A percentile compares a stretch with the other conserved stretches of the same genome.
Conservation (phyloP, 1,139 yeast genomes). For the Scheffersomyces parashehatae region DNA sequence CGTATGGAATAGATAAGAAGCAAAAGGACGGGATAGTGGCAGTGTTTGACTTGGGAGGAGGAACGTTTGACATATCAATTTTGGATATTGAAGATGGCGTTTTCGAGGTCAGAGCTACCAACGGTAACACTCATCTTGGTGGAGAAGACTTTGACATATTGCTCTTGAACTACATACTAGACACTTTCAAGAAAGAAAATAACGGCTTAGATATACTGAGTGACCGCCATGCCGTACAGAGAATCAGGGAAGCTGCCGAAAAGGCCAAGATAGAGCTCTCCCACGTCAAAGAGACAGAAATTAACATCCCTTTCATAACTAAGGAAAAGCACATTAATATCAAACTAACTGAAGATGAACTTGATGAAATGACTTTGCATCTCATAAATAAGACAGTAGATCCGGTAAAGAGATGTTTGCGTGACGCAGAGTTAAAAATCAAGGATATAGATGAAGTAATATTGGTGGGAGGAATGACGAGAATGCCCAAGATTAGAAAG, state of each 20-base stretch:
- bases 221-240: conserved; percentile 56
- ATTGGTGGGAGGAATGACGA: conserved; percentile 82
- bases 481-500: conserved; percentile 74
- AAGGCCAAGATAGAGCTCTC: conserved; percentile 70
- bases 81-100: conserved; percentile 80
- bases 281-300: conserved; percentile 54
- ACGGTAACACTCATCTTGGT: conserved; percentile 82
- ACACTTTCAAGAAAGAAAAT: conserved; percentile 41
- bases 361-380: conserved; percentile 62
- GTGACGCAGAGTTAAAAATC: conserved; percentile 66
- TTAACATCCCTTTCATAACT: conserved; percentile 64
- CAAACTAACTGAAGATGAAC: conserved; percentile 58
- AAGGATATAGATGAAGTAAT: conserved; percentile 70
- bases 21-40: conserved; percentile 65
- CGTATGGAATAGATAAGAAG: conserved; percentile 64
- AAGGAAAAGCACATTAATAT: conserved; percentile 52
- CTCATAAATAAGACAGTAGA: conserved; percentile 62
- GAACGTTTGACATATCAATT: conserved; percentile 79
- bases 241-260: conserved; percentile 74
- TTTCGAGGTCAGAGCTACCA: conserved; percentile 79
- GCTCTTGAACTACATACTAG: conserved; percentile 53
- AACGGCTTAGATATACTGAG: conserved; percentile 46
- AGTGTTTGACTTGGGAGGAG: conserved; percentile 82
- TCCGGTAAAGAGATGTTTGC: conserved; percentile 66
- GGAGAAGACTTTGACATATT: conserved; percentile 80